Base-by-base conservation (phyloP, 768 basidiomycete genomes). In the Sporobolomyces pararoseus region DNA sequence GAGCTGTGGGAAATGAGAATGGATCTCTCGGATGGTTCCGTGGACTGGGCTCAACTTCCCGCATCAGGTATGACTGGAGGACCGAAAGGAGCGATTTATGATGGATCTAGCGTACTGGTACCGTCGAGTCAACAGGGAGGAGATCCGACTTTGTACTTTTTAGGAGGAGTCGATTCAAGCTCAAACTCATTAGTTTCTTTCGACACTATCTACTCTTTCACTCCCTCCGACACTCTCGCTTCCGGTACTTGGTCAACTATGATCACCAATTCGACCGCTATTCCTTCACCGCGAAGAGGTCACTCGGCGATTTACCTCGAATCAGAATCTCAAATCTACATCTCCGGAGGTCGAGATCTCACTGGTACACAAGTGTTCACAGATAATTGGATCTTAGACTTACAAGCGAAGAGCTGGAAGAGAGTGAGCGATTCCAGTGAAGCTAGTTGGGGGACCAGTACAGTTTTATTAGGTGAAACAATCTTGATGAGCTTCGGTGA, bases 1-100 rank as follows among this genome's bases (percentile, higher is more conserved):
- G 72, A 73, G 32, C 31, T 73, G 50, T 69, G 72, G 67, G 72
- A 73, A 50, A 34, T 73, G 6, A 37, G 50, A n/a, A 13, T 50
- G 12, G 4, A 19, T 3, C 49, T 31, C 4, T 39, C 12, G 14
- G 19, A 14, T 4, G 14, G 12, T 12, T 3, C 10, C 10, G 17
- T 42, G 39, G 39, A 42, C 9, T 17, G 50, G 1, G 58, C 58
- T 46, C 5, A 44, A 9, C 58, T 54, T 59, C 29, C 52, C 39
- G 13, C 7, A 51, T 52, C 46, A 51, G 42, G n/a, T 25, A 54
- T 25, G 13, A 12, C 13, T 1, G 27, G 10, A 34, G 67, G 37
- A 25, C 66, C 67, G 6, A 39, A 12, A 7, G 64, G 64, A 34
- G 52, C 51, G 14, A 61, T 69, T 60, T 66, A 58, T 46, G 72